Conservation (phyloP, 306 rosid genomes). For the Potentilla sterilis region DNA sequence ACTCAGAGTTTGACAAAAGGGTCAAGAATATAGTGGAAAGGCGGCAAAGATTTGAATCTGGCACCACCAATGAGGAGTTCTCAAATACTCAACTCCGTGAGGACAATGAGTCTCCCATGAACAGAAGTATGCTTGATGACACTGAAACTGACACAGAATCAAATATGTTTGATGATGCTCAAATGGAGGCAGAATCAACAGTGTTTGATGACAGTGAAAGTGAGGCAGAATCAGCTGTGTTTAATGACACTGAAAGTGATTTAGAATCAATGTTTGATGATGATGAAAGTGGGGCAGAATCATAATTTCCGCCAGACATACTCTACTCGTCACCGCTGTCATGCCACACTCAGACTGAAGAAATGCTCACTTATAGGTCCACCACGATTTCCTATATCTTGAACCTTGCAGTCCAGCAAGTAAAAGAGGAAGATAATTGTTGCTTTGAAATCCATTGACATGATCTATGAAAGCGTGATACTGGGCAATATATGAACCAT, state of each 20-base stretch:
- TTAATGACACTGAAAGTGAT: conserved; percentile 15
- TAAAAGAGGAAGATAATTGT: background rate
- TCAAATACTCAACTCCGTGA: conserved; percentile 14
- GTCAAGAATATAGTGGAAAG: conserved; percentile 45
- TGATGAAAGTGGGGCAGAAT: conserved; percentile 11
- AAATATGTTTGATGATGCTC: no score
- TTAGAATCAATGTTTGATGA: conserved; percentile 15
- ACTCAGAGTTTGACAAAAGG: conserved; percentile 71
- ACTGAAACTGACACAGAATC: no score
- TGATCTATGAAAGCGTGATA: background rate
- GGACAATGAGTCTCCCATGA: conserved; percentile 16
- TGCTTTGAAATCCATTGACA: background rate
- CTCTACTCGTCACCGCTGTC: background rate
- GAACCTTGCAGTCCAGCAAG: background rate
- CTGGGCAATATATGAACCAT: background rate
- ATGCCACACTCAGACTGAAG: background rate
- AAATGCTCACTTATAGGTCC: background rate
- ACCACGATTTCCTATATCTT: no score
- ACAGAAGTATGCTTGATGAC: conserved; percentile 12
- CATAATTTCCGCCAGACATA: background rate
- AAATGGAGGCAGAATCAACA: conserved; percentile 6
- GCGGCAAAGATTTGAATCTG: conserved; percentile 56
- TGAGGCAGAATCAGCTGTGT: conserved; percentile 5
- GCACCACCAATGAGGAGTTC: conserved; percentile 31
- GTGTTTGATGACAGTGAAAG: conserved; percentile 10